Conservation (phyloP, 208 protist species). For the Crithidia mellificae region DNA sequence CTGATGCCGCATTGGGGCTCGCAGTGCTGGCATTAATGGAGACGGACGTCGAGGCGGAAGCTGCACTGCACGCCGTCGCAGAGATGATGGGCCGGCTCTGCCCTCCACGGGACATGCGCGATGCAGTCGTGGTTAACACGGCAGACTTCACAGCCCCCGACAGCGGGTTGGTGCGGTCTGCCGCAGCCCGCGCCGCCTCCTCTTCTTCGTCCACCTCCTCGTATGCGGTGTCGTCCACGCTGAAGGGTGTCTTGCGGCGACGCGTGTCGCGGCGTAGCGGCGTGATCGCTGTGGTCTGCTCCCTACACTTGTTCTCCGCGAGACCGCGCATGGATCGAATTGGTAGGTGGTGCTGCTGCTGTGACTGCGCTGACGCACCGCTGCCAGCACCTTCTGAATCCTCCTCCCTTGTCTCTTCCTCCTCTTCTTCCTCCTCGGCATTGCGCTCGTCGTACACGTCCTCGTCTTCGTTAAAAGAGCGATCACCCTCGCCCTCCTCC, state of each 20-base stretch:
- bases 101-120: not conserved
- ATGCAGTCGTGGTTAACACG: not conserved
- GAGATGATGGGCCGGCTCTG: conserved; percentile 8
- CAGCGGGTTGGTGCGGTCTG: not conserved
- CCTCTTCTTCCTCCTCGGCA: not conserved
- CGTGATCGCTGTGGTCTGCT: too few relatives aligned
- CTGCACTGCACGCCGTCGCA: not conserved
- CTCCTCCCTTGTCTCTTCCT: too few relatives aligned
- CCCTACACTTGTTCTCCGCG: too few relatives aligned
- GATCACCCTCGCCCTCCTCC: conserved; percentile 16
- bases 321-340: too few relatives aligned
- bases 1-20: not conserved
- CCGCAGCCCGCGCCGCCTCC: not conserved
- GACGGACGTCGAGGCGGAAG: not conserved
- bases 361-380: too few relatives aligned
- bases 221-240: not conserved
- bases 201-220: not conserved
- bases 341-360: too few relatives aligned
- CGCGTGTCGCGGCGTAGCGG: not conserved
- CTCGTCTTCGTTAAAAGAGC: not conserved
- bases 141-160: not conserved
- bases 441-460: not conserved
- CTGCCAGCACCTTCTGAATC: too few relatives aligned
- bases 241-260: not conserved
- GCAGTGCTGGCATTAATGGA: not conserved